Conservation (phyloP, 768 basidiomycete species). For the Sporobolomyces pararoseus region DNA sequence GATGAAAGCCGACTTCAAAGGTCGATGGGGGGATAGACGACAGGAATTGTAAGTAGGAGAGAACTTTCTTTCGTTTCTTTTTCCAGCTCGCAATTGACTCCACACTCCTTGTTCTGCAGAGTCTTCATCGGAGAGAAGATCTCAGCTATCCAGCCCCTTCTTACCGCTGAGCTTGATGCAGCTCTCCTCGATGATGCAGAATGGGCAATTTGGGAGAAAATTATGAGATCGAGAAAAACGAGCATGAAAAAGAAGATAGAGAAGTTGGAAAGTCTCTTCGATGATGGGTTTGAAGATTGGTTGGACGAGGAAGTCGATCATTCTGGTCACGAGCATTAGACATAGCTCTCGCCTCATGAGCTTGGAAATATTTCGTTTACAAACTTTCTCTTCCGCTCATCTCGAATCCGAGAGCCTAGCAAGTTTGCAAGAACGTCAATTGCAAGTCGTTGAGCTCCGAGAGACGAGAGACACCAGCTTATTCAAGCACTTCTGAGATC, state of each 20-base stretch:
- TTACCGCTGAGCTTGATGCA: conserved; percentile 46
- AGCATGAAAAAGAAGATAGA: conserved; percentile 41
- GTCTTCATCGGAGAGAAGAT: conserved; percentile 44
- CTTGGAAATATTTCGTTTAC: no score
- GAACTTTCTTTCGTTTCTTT: background rate
- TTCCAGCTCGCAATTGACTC: background rate
- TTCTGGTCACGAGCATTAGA: conserved; percentile 27
- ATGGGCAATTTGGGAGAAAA: conserved; percentile 35
- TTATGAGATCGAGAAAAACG: conserved; percentile 30
- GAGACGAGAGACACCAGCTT: no score
- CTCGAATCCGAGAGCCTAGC: no score
- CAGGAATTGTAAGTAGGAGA: conserved; percentile 40
- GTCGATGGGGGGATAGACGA: conserved; percentile 49
- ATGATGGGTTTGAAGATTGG: conserved; percentile 48
- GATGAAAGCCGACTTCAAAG: conserved; percentile 48
- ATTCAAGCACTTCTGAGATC: conserved; percentile 59
- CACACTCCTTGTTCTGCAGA: conserved; percentile 18
- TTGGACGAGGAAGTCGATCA: conserved; percentile 21
- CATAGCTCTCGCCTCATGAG: no score
- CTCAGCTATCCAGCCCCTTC: conserved; percentile 31
- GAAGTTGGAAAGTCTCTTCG: conserved; percentile 45
- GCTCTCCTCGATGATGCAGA: conserved; percentile 47
- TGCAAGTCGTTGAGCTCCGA: no score
- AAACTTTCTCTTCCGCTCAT: no score
- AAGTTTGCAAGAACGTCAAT: no score